Base-by-base conservation (phyloP, 192 early-diverging fungal species). In the Coemansia guatemalensis region DNA sequence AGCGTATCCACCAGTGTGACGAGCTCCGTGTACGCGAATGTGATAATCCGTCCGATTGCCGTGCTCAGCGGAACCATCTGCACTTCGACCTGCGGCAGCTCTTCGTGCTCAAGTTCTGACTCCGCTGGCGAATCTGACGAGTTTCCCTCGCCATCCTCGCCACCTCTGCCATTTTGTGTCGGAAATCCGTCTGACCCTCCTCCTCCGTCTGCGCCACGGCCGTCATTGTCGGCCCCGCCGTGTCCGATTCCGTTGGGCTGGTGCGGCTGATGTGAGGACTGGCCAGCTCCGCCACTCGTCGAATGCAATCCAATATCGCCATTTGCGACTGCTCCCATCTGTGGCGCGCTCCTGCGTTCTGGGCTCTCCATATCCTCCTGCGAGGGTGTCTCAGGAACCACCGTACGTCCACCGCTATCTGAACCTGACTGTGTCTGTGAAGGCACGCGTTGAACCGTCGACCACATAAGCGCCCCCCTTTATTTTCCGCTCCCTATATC, bases 11-110 rank as follows among this genome's bases (percentile, higher is more conserved):
- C 85, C 8, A 89, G 69, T 24, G 83, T 85, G 25, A 84, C 82
- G 35, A 91, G 84, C 58, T 91, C 87, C 12, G 82, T 79, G 62
- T 89, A 86, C n/a, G 86, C 77, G 52, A 84, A 85, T 25, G 85
- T 83, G 53, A 88, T 66, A 59, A 91, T 73, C 32, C 87, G 85
- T 48, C 83, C 82, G 56, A 91, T 69, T 22, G 88, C 77, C 8
- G 82, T 62, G 39, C 84, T 68, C 25, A 90, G 64, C 7, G 85
- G 83, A 21, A 90, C 73, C 87, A 88, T 89, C 25, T 85, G 74
- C 48, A 83, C 84, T 61, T 80, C 75, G 55, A 87, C 84, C 27
- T 82, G 80, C 7, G 87, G 85, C 20, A 90, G 67, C 0, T 83
- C 81, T 5, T 65, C 60, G n/a, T 44, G 25, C 24, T 67, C 72